phyloP scores from a whole-genome alignment of 495 filamentous ascomycete species.

The Hyaloscypha variabilis region DNA sequence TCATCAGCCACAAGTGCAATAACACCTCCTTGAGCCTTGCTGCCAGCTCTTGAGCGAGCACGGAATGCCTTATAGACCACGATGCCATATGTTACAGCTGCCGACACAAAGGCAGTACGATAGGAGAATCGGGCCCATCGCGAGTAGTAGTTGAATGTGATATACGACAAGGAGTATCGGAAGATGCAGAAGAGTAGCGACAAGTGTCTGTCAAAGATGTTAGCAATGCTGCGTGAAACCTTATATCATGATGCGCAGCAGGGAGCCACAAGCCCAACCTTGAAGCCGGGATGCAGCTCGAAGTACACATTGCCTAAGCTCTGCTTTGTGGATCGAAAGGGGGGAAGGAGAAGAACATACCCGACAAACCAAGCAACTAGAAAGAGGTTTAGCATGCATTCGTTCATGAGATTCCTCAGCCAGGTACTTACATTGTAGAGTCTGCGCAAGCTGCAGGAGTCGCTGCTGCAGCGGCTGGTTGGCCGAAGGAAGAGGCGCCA shows the following conservation, averaged over 20 bases:
- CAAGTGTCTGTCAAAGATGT: conserved; percentile 63
- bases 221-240: neutral
- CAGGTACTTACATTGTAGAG: conserved; percentile 73
- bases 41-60: conserved; percentile 70
- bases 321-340: neutral
- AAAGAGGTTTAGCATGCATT: conserved; percentile 29
- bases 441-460: conserved; percentile 76
- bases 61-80: conserved; percentile 99
- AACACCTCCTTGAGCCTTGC: conserved; percentile 55
- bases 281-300: conserved; percentile 9
- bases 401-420: conserved; percentile 27
- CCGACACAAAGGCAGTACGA: conserved; percentile 84
- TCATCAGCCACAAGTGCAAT: conserved; percentile 78
- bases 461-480: conserved; percentile 73
- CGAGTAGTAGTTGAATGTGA: conserved; percentile 80
- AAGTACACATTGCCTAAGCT: conserved; percentile 12
- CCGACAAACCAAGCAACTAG: conserved; percentile 82
- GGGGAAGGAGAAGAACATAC: conserved; percentile 52
- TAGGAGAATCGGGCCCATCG: conserved; percentile 78
- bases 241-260: conserved; percentile 25
- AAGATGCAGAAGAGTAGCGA: conserved; percentile 79
- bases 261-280: conserved; percentile 20
- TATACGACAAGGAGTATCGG: conserved; percentile 79
- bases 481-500: conserved; percentile 80
- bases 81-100: conserved; percentile 92